Percentiles rank a stretch among this genome's conserved stretches.
These are phyloP conservation scores for Cyamopsis tetragonoloba DNA, from an alignment of 306 rosid species.

Conservation along the genomic window DNA sequence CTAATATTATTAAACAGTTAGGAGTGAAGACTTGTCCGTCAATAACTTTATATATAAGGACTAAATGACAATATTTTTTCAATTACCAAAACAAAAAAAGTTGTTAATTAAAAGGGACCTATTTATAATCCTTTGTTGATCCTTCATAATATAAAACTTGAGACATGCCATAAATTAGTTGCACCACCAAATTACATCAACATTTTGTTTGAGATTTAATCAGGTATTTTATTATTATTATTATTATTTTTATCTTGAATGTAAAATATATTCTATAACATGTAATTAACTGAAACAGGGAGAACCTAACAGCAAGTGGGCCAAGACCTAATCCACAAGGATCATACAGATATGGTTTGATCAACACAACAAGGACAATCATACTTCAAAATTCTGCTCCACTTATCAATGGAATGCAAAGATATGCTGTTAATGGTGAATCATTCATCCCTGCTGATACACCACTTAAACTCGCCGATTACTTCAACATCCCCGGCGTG, in stretches of 20 bases:
- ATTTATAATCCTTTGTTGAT: neutral
- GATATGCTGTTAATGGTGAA: conserved; percentile 77
- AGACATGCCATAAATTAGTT: neutral
- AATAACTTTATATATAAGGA: no score
- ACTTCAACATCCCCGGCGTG: conserved; percentile 74
- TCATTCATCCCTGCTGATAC: conserved; percentile 76
- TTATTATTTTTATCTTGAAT: neutral
- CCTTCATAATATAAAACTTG: neutral
- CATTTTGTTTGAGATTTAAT: neutral
- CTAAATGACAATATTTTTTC: no score
- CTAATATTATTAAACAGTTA: no score
- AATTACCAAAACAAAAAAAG: no score
- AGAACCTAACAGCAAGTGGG: conserved; percentile 88
- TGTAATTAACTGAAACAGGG: conserved; percentile 38
- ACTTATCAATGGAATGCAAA: conserved; percentile 65
- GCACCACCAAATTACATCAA: neutral
- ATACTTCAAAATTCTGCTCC: conserved; percentile 71
- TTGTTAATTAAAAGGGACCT: no score
- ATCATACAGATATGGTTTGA: conserved; percentile 77
- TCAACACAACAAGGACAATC: conserved; percentile 65
- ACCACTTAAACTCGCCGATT: conserved; percentile 81
- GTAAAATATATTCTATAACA: neutral
- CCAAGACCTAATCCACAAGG: conserved; percentile 98
- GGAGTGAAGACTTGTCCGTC: no score
- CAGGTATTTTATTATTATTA: no score